Evolutionary conservation across 192 early-diverging fungal species (phyloP).

Genomic region (Coemansia sp.): DNA sequence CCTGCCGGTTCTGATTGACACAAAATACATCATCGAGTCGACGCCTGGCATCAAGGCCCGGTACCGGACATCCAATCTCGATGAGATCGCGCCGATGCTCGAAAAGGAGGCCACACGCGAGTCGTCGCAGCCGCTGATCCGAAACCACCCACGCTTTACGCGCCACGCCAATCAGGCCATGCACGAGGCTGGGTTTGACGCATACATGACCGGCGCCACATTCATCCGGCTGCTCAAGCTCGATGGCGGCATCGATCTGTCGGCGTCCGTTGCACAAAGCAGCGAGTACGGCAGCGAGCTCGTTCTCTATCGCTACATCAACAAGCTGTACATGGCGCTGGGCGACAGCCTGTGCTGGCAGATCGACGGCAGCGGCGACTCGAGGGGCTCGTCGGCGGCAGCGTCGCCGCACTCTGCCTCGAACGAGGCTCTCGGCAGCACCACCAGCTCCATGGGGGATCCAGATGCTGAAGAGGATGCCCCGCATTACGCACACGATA

Average conservation of each 20-base stretch:
- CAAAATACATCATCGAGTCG: conserved; percentile 56
- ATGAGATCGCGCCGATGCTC: conserved; percentile 46
- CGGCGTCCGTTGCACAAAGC: background rate
- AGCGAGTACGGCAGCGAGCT: conserved; percentile 26
- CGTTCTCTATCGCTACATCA: conserved; percentile 50
- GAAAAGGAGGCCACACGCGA: conserved; percentile 15
- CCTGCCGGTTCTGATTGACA: conserved; percentile 57
- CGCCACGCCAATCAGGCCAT: conserved; percentile 54
- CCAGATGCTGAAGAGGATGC: background rate
- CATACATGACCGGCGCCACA: conserved; percentile 82
- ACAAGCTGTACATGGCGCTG: conserved; percentile 28
- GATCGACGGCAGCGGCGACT: conserved; percentile 9
- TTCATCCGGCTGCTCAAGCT: conserved; percentile 70
- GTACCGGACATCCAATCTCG: conserved; percentile 42
- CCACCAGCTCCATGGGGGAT: background rate
- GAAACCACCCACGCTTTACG: conserved; percentile 57
- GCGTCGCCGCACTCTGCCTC: background rate
- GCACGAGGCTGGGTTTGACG: conserved; percentile 95
- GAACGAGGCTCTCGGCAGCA: background rate
- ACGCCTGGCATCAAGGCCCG: conserved; percentile 33
- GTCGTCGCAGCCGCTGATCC: conserved; percentile 20
- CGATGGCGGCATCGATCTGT: conserved; percentile 30
- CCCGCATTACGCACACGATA: background rate
- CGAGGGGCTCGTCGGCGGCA: background rate
- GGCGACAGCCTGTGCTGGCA: conserved; percentile 21